Conservation (phyloP, 2,329 filamentous ascomycete species). For the Monosporascus ibericus region DNA sequence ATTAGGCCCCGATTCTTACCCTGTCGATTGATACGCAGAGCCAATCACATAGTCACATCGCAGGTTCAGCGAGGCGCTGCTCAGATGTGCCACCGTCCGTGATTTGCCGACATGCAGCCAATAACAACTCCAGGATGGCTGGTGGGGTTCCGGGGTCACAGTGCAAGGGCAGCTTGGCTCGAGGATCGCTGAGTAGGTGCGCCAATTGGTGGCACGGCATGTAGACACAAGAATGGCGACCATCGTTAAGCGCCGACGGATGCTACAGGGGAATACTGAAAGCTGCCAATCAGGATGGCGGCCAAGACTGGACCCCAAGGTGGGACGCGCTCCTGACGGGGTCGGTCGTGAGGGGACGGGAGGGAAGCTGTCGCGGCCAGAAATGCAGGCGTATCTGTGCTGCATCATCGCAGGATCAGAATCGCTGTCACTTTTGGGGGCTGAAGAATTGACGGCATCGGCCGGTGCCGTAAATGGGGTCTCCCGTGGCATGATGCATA, state of each 20-base stretch:
- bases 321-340: too few relatives aligned
- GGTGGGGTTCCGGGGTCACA: slow-evolving; percentile 7
- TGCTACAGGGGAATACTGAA: background rate
- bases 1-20: slow-evolving; percentile 4
- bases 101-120: slow-evolving; percentile 22
- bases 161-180: slow-evolving; percentile 7
- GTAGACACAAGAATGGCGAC: slow-evolving; percentile 2
- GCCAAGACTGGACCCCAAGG: too few relatives aligned
- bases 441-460: background rate
- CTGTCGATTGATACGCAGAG: slow-evolving; percentile 9
- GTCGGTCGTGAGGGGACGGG: background rate
- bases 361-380: background rate
- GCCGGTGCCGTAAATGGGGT: background rate
- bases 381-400: background rate
- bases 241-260: slow-evolving; percentile 1
- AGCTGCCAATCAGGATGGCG: too few relatives aligned
- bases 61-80: slow-evolving; percentile 23
- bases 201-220: slow-evolving; percentile 4
- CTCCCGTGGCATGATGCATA: background rate
- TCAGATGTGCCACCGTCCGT: slow-evolving; percentile 16
- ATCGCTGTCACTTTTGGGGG: background rate
- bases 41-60: slow-evolving; percentile 20
- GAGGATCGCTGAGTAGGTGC: slow-evolving; percentile 3
- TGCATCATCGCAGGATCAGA: too few relatives aligned
- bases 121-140: slow-evolving; percentile 14